A percentile compares a stretch with the other conserved stretches of the same genome.
phyloP scores from a whole-genome alignment of 148 eudicot species.

The Arctostaphylos glauca region DNA sequence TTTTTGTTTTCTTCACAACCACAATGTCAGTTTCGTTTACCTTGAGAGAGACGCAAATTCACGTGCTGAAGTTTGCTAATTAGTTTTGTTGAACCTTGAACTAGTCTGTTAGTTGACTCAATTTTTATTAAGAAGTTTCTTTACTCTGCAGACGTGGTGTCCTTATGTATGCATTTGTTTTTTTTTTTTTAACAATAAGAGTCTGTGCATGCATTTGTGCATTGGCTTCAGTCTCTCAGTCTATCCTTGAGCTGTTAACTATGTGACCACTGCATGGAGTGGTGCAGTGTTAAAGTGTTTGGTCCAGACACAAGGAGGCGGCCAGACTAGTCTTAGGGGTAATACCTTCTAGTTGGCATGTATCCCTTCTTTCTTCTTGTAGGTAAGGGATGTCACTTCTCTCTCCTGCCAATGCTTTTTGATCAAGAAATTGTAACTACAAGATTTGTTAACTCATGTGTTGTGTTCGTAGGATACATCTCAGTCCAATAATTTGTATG shows the following conservation, averaged over 20 bases:
- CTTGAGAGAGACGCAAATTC: slow-evolving; percentile 96
- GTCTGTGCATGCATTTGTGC: neutral
- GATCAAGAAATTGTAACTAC: neutral
- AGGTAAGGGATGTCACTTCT: neutral
- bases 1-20: slow-evolving; percentile 99
- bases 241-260: slow-evolving; percentile 8
- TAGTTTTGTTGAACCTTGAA: slow-evolving; percentile 21
- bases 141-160: neutral
- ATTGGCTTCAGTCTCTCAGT: neutral
- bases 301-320: neutral
- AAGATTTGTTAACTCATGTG: neutral
- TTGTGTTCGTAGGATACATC: neutral
- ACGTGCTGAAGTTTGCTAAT: slow-evolving; percentile 99
- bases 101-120: neutral
- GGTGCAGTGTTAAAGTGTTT: neutral
- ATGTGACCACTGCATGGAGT: neutral
- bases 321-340: neutral
- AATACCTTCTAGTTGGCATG: neutral
- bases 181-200: neutral
- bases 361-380: neutral
- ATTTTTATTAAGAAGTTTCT: neutral
- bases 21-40: slow-evolving; percentile 99
- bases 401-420: neutral
- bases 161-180: too few species aligned
- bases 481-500: too few species aligned